Percentiles rank a stretch among this genome's conserved stretches.
These are phyloP conservation scores for Schwanniomyces sp. DNA, from an alignment of 805 yeast genomes.

Conservation along the genomic window DNA sequence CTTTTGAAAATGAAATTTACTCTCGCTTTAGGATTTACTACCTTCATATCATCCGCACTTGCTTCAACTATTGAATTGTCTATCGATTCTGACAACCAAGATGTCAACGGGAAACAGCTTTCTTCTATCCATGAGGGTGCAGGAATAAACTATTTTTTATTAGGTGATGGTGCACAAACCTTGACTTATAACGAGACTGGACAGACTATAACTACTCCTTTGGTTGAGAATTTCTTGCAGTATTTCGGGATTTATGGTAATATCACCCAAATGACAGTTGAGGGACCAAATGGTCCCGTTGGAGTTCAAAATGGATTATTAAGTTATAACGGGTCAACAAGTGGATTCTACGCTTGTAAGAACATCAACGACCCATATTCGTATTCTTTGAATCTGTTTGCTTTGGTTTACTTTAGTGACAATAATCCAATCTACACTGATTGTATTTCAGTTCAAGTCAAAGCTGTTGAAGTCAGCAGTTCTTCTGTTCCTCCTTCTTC, in stretches of 20 bases:
- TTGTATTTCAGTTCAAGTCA: slow-evolving; percentile 6
- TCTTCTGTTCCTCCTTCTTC: background rate
- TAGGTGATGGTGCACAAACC: slow-evolving; percentile 18
- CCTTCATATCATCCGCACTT: background rate
- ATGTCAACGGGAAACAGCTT: slow-evolving; percentile 14
- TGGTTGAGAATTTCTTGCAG: background rate
- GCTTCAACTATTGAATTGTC: slow-evolving; percentile 13
- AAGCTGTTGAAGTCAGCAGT: background rate
- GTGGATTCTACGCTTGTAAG: slow-evolving; percentile 22
- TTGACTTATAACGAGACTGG: slow-evolving; percentile 17
- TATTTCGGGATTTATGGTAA: slow-evolving; percentile 1
- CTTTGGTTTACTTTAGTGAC: slow-evolving; percentile 9
- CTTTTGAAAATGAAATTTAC: slow-evolving; percentile 2
- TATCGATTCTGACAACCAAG: slow-evolving; percentile 23
- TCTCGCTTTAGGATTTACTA: too few relatives aligned
- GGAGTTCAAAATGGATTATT: slow-evolving; percentile 12
- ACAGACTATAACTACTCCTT: background rate
- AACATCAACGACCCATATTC: slow-evolving; percentile 28
- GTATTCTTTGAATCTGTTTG: slow-evolving; percentile 17
- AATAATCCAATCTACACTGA: background rate
- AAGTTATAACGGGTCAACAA: slow-evolving; percentile 13
- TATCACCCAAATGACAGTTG: slow-evolving; percentile 11
- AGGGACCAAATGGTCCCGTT: slow-evolving; percentile 4
- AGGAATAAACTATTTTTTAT: slow-evolving; percentile 40
- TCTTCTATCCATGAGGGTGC: slow-evolving; percentile 44